Percentiles rank a stretch among this genome's conserved stretches.
These are phyloP conservation scores for Uronychia binucleata DNA, from an alignment of 73 alveolate species.

Conservation along the genomic window DNA sequence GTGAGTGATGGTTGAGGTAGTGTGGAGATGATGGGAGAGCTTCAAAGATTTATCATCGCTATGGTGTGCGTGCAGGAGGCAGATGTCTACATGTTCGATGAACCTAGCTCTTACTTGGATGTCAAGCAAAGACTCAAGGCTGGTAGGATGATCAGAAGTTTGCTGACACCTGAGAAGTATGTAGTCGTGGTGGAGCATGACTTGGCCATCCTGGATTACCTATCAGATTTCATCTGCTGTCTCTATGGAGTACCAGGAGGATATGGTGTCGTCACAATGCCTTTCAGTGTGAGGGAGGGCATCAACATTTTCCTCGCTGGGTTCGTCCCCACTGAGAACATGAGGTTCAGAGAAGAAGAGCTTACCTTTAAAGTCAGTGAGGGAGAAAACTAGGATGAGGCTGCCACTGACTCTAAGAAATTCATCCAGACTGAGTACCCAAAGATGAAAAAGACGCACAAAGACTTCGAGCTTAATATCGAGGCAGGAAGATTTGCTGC, in stretches of 20 bases:
- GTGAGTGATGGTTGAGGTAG: no score
- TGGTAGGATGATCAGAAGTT: conserved; percentile 90
- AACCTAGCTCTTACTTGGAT: conserved; percentile 98
- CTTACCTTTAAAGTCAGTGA: conserved; percentile 92
- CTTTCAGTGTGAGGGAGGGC: conserved; percentile 99
- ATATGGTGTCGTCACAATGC: conserved; percentile 99
- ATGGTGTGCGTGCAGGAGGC: conserved; percentile 94
- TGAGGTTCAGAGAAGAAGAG: conserved; percentile 97
- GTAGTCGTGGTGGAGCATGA: conserved; percentile 98
- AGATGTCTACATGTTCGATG: conserved; percentile 99
- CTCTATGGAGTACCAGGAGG: conserved; percentile 98
- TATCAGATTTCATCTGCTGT: conserved; percentile 98
- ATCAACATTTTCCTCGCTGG: conserved; percentile 98
- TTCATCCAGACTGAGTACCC: conserved; percentile 79
- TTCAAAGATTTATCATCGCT: conserved; percentile 97
- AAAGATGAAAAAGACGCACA: conserved; percentile 84
- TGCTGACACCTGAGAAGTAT: conserved; percentile 86
- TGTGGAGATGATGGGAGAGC: no score
- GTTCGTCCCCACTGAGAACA: conserved; percentile 98
- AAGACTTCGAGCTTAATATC: conserved; percentile 79
- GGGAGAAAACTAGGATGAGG: conserved; percentile 56
- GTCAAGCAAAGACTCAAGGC: conserved; percentile 96
- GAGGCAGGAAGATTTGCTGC: conserved; percentile 91
- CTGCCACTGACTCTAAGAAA: conserved; percentile 73
- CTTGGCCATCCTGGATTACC: conserved; percentile 96